phyloP scores from a whole-genome alignment of 352 stramenopile genomes.

The Phytophthora citrophthora region DNA sequence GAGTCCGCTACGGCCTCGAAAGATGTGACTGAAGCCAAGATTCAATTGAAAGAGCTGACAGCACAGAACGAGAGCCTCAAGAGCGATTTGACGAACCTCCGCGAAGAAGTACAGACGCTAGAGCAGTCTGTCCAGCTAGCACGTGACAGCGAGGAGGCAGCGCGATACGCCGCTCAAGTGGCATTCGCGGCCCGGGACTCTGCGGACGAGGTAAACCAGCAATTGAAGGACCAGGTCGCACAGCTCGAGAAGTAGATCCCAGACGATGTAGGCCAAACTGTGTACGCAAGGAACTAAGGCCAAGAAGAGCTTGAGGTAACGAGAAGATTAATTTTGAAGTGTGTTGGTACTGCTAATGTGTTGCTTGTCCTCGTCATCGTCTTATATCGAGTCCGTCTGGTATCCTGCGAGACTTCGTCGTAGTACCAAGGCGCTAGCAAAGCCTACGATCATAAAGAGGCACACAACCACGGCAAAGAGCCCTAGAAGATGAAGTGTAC shows the following conservation, averaged over 20 bases:
- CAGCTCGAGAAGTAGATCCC: conserved; percentile 37
- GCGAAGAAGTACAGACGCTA: conserved; percentile 51
- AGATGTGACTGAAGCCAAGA: conserved; percentile 27
- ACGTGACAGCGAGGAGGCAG: conserved; percentile 76
- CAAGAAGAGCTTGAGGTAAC: conserved; percentile 25
- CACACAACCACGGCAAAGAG: conserved; percentile 72
- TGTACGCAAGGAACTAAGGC: conserved; percentile 20
- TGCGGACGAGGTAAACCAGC: conserved; percentile 53
- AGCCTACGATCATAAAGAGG: conserved; percentile 82
- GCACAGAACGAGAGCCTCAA: conserved; percentile 36
- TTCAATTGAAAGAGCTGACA: conserved; percentile 36
- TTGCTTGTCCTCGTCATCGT: conserved; percentile 12
- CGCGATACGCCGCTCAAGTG: conserved; percentile 70
- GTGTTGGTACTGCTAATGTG: conserved; percentile 28
- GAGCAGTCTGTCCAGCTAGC: conserved; percentile 50
- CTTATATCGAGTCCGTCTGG: conserved; percentile 86
- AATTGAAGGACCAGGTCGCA: conserved; percentile 50
- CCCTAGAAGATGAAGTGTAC: conserved; percentile 66
- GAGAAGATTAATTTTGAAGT: conserved; percentile 46
- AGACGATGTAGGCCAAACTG: conserved; percentile 16
- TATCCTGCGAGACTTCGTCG: conserved; percentile 79
- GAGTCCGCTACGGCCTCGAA: conserved; percentile 26
- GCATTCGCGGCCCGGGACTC: conserved; percentile 74
- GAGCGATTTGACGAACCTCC: conserved; percentile 39
- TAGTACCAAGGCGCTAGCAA: conserved; percentile 70